Conservation (phyloP, 1,284 basidiomycete species). For the Fereydounia khargensis region DNA sequence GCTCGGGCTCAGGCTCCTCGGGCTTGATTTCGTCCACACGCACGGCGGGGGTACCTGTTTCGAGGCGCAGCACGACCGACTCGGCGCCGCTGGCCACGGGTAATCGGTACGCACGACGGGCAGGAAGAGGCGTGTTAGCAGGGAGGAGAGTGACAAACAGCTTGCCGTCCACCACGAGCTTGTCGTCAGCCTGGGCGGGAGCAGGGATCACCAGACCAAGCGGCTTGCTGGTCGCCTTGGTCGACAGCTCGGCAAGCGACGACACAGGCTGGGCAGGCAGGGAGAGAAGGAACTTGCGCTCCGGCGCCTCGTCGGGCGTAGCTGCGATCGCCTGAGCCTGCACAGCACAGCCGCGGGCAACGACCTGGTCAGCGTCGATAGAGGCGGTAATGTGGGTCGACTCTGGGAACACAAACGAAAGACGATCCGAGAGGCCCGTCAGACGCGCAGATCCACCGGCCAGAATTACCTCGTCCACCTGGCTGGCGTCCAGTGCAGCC, state of each 20-base stretch:
- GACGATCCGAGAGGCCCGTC: constrained; percentile 75
- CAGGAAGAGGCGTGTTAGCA: constrained; percentile 67
- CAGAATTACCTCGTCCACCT: constrained; percentile 79
- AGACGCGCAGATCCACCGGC: constrained; percentile 84
- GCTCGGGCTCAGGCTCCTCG: constrained; percentile 24
- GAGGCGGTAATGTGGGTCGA: constrained; percentile 62
- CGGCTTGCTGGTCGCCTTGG: constrained; percentile 59
- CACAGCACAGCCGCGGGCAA: constrained; percentile 82
- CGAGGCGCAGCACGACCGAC: constrained; percentile 70
- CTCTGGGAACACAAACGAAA: constrained; percentile 72
- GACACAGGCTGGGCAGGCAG: constrained; percentile 51
- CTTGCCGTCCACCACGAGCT: constrained; percentile 61
- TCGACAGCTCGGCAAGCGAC: constrained; percentile 56
- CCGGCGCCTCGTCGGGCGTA: constrained; percentile 30
- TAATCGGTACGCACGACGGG: constrained; percentile 70
- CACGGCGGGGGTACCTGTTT: constrained; percentile 80
- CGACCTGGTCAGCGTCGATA: constrained; percentile 80
- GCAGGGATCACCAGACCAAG: constrained; percentile 79
- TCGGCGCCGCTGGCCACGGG: constrained; percentile 26
- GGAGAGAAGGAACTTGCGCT: constrained; percentile 32
- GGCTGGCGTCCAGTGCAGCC: constrained; percentile 70
- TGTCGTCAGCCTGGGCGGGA: constrained; percentile 54
- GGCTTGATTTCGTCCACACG: constrained; percentile 64
- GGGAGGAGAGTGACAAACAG: constrained; percentile 58
- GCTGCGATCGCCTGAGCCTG: constrained; percentile 66